Evolutionary conservation across 768 basidiomycete genomes (phyloP), one percentile per base, ranked within the genome.

Genomic region (Kwoniella botswanensis): DNA sequence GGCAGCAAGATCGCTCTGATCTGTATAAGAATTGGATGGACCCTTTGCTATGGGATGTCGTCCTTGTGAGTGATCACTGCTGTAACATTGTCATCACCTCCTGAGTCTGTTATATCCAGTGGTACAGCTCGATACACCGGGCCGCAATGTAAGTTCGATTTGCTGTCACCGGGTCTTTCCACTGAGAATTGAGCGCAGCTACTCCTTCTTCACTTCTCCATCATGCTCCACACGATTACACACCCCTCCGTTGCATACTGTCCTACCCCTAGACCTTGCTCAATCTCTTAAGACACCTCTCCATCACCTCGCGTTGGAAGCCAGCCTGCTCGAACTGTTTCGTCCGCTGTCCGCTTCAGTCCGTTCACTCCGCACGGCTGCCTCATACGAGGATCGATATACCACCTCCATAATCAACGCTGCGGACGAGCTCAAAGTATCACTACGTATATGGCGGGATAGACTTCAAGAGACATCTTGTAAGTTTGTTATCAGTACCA

Each of bases 121-220:
- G 54, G 54, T 55, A 55, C 54, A 55, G 17, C 54, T 55, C 54
- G 10, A 2, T 55, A 21, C 54, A 55, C 18, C 54, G 22, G n/a
- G 18, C 54, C 10, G n/a, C 18, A 21, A 55, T 55, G 54, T 55
- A 55, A 55, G 54, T 55, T 11, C 15, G 10, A 10, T 55, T 12
- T n/a, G n/a, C n/a, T 21, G n/a, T 55, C 15, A 55, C n/a, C 2
- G n/a, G 50, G 50, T 15, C n/a, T 55, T 55, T 15, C 10, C 2
- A 9, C 54, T 55, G 10, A 55, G n/a, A 24, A 10, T n/a, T 9
- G n/a, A 17, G n/a, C 13, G 15, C 22, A 55, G 54, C 13, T 55
- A 55, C n/a, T n/a, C 54, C 54, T 55, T 55, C 54, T 55, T 55
- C 54, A 24, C 54, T n/a, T 55, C 54, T n/a, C 18, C 54, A 10